Evolutionary conservation across 2,329 filamentous ascomycete genomes (phyloP).

Genomic region (Paecilomyces sp.): DNA sequence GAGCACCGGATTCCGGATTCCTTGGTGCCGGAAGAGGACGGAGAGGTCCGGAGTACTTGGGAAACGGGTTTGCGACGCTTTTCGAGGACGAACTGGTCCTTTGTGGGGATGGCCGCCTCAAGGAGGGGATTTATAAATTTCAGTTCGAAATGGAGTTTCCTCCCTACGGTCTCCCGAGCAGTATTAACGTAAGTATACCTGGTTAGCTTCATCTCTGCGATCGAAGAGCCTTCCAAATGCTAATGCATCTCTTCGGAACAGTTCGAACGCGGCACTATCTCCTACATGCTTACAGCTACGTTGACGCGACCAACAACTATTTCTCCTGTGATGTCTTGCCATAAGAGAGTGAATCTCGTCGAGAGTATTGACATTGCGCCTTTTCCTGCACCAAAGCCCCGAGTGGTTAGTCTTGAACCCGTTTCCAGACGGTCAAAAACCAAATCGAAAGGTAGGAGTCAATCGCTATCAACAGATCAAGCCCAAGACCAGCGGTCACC

Average conservation of each 20-base stretch:
- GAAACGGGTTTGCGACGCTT: conserved; percentile 57
- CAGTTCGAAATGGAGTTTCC: conserved; percentile 58
- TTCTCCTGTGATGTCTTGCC: conserved; percentile 69
- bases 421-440: conserved; percentile 64
- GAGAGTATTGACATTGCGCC: conserved; percentile 80
- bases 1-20: conserved; percentile 41
- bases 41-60: conserved; percentile 49
- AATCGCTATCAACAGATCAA: conserved; percentile 27
- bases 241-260: conserved; percentile 29
- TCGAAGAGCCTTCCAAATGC: conserved; percentile 4
- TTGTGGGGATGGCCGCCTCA: conserved; percentile 57
- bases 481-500: conserved; percentile 39
- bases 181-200: conserved; percentile 70
- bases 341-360: conserved; percentile 69
- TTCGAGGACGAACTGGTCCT: conserved; percentile 60
- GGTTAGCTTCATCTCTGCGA: conserved; percentile 6
- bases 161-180: conserved; percentile 61
- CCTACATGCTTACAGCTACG: conserved; percentile 84
- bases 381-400: conserved; percentile 65
- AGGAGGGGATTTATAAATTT: conserved; percentile 59
- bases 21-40: conserved; percentile 50
- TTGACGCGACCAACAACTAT: conserved; percentile 85
- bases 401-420: conserved; percentile 80
- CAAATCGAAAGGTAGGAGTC: conserved; percentile 46
- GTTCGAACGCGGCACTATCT: conserved; percentile 93